Percentiles rank a stretch among this genome's conserved stretches.
phyloP scores from a whole-genome alignment of 2,329 filamentous ascomycete species.

The Colletotrichum australisinense region DNA sequence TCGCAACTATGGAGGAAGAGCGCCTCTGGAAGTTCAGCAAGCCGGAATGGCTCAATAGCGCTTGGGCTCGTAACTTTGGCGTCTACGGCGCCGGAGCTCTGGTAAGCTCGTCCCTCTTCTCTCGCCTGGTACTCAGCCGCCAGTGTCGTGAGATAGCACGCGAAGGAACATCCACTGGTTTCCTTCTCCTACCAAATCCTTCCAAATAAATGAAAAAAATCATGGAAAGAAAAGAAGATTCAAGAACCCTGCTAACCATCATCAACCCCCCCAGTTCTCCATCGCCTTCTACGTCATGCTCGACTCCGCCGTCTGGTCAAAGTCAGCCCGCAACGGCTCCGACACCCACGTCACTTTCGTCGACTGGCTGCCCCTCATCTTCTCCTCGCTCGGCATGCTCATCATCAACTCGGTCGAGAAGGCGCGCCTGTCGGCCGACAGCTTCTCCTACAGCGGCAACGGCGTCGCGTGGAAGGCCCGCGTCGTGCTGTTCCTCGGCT shows the following conservation, averaged over 20 bases:
- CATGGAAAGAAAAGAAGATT: neutral
- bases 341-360: constrained; percentile 73
- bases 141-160: neutral
- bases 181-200: neutral
- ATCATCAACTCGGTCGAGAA: constrained; percentile 80
- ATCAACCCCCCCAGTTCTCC: constrained; percentile 63
- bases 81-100: constrained; percentile 72
- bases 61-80: constrained; percentile 71
- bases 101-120: constrained; percentile 55
- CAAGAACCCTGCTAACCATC: neutral
- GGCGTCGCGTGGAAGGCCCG: constrained; percentile 77
- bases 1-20: constrained; percentile 67
- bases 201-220: neutral
- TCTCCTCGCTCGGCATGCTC: constrained; percentile 75
- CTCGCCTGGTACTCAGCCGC: neutral
- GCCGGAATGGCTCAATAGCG: constrained; percentile 75
- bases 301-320: constrained; percentile 75
- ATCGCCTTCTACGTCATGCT: constrained; percentile 77
- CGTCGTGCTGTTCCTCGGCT: constrained; percentile 75
- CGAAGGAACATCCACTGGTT: neutral
- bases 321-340: constrained; percentile 69
- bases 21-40: constrained; percentile 75
- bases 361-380: constrained; percentile 78
- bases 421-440: constrained; percentile 71
- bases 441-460: constrained; percentile 70